phyloP scores from a whole-genome alignment of 805 yeast genomes.

The Middelhovenomyces tepae region DNA sequence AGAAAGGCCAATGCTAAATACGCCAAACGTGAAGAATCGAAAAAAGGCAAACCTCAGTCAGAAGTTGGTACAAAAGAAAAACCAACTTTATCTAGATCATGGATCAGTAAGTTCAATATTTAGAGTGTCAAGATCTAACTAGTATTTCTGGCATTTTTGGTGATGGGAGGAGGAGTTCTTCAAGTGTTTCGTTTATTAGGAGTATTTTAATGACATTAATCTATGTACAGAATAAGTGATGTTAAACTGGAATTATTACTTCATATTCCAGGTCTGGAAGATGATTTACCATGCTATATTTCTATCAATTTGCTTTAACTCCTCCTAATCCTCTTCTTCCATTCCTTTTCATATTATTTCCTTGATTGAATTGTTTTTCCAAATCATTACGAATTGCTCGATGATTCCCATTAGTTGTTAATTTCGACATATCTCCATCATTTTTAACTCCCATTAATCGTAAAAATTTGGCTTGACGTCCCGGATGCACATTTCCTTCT shows the following conservation, averaged over 20 bases:
- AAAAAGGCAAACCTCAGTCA: conserved; percentile 64
- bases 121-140: conserved; percentile 3
- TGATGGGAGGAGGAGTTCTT: conserved; percentile 75
- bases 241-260: neutral
- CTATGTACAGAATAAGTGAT: neutral
- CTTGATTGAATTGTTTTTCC: conserved; percentile 17
- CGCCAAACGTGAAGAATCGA: conserved; percentile 61
- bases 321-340: conserved; percentile 17
- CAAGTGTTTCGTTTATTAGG: conserved; percentile 44
- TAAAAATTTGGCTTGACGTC: conserved; percentile 17
- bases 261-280: too few species aligned
- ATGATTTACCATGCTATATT: too few species aligned
- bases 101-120: conserved; percentile 46
- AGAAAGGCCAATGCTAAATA: conserved; percentile 80
- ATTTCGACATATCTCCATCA: neutral
- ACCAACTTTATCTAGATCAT: conserved; percentile 48
- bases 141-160: conserved; percentile 49
- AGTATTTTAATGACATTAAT: conserved; percentile 28
- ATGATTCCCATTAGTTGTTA: neutral
- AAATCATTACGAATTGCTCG: conserved; percentile 7
- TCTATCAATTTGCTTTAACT: neutral
- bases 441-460: conserved; percentile 20
- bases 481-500: conserved; percentile 13
- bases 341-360: conserved; percentile 12
- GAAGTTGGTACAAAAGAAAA: conserved; percentile 19